These are phyloP conservation scores for Graphiopsis chlorocephala DNA, from an alignment of 2,329 filamentous ascomycete genomes.

Conservation along the genomic window DNA sequence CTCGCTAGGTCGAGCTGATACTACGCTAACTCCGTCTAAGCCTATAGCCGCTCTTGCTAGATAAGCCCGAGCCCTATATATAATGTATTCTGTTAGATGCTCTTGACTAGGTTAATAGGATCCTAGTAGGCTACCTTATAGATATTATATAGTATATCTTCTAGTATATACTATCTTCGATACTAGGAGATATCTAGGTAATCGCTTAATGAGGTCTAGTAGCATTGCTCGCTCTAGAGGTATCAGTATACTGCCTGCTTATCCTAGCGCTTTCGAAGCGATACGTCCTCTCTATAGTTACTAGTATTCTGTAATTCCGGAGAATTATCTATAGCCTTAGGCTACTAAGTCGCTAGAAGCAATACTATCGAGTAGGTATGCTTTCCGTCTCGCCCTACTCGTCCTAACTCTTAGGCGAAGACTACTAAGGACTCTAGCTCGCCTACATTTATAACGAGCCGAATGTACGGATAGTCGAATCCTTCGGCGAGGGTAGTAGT, in stretches of 20 bases:
- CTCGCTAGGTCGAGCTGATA: background rate
- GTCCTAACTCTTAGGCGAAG: constrained; percentile 16
- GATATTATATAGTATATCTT: constrained; percentile 5
- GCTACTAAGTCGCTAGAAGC: constrained; percentile 8
- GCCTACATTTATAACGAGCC: constrained; percentile 14
- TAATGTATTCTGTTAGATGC: background rate
- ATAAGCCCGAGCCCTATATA: background rate
- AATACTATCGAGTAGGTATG: constrained; percentile 15
- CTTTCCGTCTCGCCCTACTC: constrained; percentile 4
- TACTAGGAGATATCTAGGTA: background rate
- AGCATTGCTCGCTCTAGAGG: constrained; percentile 3
- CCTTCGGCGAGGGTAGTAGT: constrained; percentile 14
- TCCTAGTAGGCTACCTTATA: background rate
- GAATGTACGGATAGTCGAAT: constrained; percentile 16
- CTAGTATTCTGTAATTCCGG: background rate
- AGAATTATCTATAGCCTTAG: background rate
- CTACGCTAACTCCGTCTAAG: background rate
- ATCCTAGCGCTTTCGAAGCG: background rate
- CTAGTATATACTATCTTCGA: constrained; percentile 12
- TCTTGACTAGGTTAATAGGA: background rate
- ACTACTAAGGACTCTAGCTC: constrained; percentile 13
- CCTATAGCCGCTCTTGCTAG: background rate
- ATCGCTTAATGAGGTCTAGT: constrained; percentile 10
- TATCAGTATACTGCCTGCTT: background rate
- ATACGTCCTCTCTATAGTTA: background rate